Base-by-base conservation (phyloP, 2,329 filamentous ascomycete species). In the Alternaria gaisen region DNA sequence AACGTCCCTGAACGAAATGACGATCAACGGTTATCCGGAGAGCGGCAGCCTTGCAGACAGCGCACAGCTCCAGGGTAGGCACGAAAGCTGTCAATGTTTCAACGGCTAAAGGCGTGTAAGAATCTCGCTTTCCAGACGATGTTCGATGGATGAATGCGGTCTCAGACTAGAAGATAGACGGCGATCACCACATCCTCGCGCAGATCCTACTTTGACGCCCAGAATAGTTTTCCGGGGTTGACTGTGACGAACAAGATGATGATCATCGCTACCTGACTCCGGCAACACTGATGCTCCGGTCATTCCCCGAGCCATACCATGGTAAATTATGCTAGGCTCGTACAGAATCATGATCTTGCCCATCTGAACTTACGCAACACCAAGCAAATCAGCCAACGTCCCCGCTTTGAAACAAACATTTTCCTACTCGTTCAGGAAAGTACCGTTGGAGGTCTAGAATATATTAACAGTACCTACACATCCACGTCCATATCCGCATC, bases 1-100 rank as follows among this genome's bases (percentile, higher is more conserved):
- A 48, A 48, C 46, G 46, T 50, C 34, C 20, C 14, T 36, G 32
- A 34, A 41, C 34, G 36, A 51, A 36, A 51, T 56, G n/a, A 51
- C 28, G 44, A 56, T 43, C 36, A 51, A 20, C 53, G 34, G n/a
- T 50, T 41, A 36, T 56, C 24, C 40, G 46, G 46, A 50, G 38
- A 38, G 28, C 14, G 30, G 30, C 46, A 50, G 46, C 46, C 46
- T 50, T 20, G 22, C 32, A 36, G 32, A n/a, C 46, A n/a, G 30
- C 14, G 32, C 46, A 38, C 34, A n/a, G 46, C 30, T 34, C 46
- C 16, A 34, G 11, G 20, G 24, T 14, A 50, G 34, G 34, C 30
- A 50, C 22, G 32, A 36, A 30, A 46, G 20, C 46, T 50, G 46
- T 50, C 46, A 50, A 36, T 22, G 46, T 50, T 24, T 36, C 46